Evolutionary conservation across 805 yeast genomes (phyloP), one percentile per base, ranked within the genome.

Genomic region (Candida ovalis): DNA sequence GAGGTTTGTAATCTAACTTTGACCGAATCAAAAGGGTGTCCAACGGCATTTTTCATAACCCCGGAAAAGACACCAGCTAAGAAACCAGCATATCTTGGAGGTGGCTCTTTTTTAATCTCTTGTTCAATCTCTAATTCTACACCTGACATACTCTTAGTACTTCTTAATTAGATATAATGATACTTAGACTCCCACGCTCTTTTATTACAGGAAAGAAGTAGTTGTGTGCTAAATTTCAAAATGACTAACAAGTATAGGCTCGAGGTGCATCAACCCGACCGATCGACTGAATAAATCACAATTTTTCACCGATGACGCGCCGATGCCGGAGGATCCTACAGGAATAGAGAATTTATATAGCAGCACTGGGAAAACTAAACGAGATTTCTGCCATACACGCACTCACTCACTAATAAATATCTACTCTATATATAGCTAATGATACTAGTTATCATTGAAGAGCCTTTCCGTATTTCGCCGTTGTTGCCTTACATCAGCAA

Each of bases 21-120:
- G 54, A 90, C 82, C 1, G 96, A 87, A 64, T 90, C 97, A 57
- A 90, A 88, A 10, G 97, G 96, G 65, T 89, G 97, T 2, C 97
- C 97, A 9, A 90, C 96, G 0, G 85, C 82, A 57, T 90, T 86
- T 63, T 90, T 90, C 58, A 88, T 85, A 22, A 88, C 80, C 21
- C 97, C 97, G 0, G 92, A 84, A 61, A 86, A 86, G 60, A 86
- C 81, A 7, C 97, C 97, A 2, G 96, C 96, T 21, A 88, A 77
- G 61, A 89, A 90, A 19, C 96, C 96, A 50, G 83, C 76, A 55
- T 77, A 80, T 48, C 68, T 66, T 10, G 84, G 80, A 1, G 82
- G 80, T 5, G 67, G 65, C 0, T 60, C 63, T 32, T 52, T 54
- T 19, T 48, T 45, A 15, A 32, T 53, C 19, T 43, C 50, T 32